Evolutionary conservation across 345 rosid genomes (phyloP).

Genomic region (Lagerstroemia speciosa): DNA sequence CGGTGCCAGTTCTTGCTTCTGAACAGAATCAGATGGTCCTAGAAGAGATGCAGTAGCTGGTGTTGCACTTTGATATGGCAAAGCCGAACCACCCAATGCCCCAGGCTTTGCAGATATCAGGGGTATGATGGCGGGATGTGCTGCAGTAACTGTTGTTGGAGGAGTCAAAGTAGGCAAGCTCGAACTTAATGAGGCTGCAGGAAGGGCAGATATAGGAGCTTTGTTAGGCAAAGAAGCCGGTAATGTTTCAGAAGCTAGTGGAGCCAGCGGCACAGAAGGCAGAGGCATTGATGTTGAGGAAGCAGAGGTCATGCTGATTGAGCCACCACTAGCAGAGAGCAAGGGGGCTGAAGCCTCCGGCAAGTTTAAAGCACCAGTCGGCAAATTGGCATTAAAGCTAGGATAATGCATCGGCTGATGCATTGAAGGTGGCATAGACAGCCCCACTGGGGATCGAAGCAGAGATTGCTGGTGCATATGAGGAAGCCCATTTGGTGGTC

Average conservation of each 20-base stretch:
- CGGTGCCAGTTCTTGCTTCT: conserved; percentile 17
- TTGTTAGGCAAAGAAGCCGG: conserved; percentile 35
- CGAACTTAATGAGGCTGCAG: conserved; percentile 28
- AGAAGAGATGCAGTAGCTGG: conserved; percentile 33
- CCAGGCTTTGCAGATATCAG: conserved; percentile 36
- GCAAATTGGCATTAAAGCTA: conserved; percentile 47
- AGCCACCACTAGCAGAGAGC: conserved; percentile 29
- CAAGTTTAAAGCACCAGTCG: conserved; percentile 39
- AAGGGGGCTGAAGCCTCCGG: conserved; percentile 40
- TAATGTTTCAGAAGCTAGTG: conserved; percentile 47
- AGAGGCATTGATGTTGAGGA: conserved; percentile 30
- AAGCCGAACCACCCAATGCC: conserved; percentile 31
- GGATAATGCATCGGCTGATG: conserved; percentile 73
- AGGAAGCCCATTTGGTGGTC: conserved; percentile 67
- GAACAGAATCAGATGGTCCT: conserved; percentile 36
- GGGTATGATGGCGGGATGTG: conserved; percentile 31
- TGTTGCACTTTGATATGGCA: conserved; percentile 35
- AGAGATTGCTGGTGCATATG: conserved; percentile 79
- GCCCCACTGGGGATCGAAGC: conserved; percentile 68
- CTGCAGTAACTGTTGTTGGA: conserved; percentile 39
- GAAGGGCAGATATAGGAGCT: conserved; percentile 35
- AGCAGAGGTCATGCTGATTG: conserved; percentile 29
- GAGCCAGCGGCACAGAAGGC: conserved; percentile 22
- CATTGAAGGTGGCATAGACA: conserved; percentile 57
- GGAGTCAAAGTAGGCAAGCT: conserved; percentile 43